A percentile compares a stretch with the other conserved stretches of the same genome.
Conservation (phyloP, 1,139 yeast genomes). For the Geotrichum carabidarum region DNA sequence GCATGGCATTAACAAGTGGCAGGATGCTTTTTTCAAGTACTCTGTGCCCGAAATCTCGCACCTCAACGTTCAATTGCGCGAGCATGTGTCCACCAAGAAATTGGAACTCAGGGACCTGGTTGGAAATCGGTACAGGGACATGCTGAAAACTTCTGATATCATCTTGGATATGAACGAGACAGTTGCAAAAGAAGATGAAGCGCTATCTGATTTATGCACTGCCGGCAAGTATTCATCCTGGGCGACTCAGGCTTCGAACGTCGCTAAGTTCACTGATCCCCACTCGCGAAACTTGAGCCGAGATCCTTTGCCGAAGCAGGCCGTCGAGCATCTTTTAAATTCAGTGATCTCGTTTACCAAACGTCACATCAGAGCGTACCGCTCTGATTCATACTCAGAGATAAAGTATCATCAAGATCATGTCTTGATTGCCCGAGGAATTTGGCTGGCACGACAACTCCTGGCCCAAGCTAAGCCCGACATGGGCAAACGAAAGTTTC, state of each 20-base stretch:
- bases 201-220: conserved; percentile 25
- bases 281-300: not conserved
- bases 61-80: conserved; percentile 24
- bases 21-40: conserved; percentile 29
- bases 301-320: conserved; percentile 3
- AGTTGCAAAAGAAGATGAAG: conserved; percentile 32
- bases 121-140: conserved; percentile 61
- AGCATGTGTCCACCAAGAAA: conserved; percentile 34
- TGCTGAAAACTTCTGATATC: conserved; percentile 64
- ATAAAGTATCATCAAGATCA: conserved; percentile 12
- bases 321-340: conserved; percentile 17
- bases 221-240: conserved; percentile 23
- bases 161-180: conserved; percentile 51
- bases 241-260: conserved; percentile 19
- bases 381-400: not conserved
- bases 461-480: not conserved
- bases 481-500: conserved; percentile 2
- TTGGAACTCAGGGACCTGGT: conserved; percentile 53
- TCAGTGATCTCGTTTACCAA: conserved; percentile 14
- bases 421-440: conserved; percentile 20
- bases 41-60: conserved; percentile 28
- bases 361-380: conserved; percentile 10
- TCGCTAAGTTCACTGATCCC: conserved; percentile 1
- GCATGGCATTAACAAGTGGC: conserved; percentile 23
- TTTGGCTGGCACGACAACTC: conserved; percentile 18